A percentile compares a stretch with the other conserved stretches of the same genome.
Evolutionary conservation across 164 flowering plant genomes (phyloP).

Genomic region (Magnolia kwangsiensis): DNA sequence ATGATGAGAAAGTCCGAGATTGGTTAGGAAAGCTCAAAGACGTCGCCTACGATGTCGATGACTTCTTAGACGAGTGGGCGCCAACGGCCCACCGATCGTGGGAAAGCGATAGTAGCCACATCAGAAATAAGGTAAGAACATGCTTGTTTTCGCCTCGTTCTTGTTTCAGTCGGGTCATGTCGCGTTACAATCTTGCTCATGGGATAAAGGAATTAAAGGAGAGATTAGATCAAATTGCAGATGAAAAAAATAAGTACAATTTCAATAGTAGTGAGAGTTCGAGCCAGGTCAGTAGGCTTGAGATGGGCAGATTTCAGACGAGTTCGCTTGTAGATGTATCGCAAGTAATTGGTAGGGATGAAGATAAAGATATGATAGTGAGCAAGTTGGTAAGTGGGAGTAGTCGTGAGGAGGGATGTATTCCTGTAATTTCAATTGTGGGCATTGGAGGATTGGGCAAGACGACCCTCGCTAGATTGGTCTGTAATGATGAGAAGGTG

Average conservation of each 20-base stretch:
- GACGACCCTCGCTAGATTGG: neutral
- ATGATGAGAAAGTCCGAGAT: neutral
- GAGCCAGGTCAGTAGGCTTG: neutral
- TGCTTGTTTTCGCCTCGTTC: neutral
- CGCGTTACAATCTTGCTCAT: neutral
- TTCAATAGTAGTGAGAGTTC: neutral
- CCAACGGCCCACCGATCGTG: too few species aligned
- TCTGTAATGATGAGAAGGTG: slow-evolving; percentile 8
- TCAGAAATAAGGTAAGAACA: neutral
- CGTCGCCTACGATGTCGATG: neutral
- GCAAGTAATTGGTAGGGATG: neutral
- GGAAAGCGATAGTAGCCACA: too few species aligned
- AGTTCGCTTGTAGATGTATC: neutral
- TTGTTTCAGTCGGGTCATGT: neutral
- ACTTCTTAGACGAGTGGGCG: neutral
- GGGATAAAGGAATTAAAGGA: neutral
- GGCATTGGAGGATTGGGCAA: slow-evolving; percentile 4
- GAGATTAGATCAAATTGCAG: neutral
- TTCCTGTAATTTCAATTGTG: neutral
- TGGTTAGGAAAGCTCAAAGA: slow-evolving; percentile 1
- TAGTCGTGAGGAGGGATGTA: neutral
- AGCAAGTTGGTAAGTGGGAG: neutral
- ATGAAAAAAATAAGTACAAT: neutral
- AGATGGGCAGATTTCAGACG: neutral
- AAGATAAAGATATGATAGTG: neutral